Base-by-base conservation (phyloP, 306 rosid genomes). In the Dryas alaskensis region DNA sequence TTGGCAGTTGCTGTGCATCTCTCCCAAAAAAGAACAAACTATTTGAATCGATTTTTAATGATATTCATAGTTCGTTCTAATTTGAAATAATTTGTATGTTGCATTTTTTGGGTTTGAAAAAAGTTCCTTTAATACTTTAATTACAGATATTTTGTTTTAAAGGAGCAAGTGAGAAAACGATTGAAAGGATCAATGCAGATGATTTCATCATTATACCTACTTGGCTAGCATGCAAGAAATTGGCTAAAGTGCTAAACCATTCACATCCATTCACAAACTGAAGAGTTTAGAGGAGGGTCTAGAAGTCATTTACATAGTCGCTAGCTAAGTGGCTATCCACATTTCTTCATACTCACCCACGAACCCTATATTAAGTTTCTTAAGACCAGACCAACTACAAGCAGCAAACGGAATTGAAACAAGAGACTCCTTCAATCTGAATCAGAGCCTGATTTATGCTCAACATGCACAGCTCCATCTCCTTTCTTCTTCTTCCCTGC, bases 391-490 rank as follows among this genome's bases (percentile, higher is more conserved):
- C 53, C 53, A 17, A 63, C 47, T 27, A 62, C 39, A 25, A 62
- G 5, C 22, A 49, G 43, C 71, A 65, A 39, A 46, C 45, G 10
- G 47, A 45, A 22, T 45, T 63, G n/a, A 10, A 46, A 63, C 43
- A 11, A 3, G 5, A 13, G 19, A 10, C 62, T 43, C 40, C 61
- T 42, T 74, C 44, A 83, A 43, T 82, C 84, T 0, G 85, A 81
- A 45, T 76, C 85, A 47, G 86, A 89, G 61, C 81, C 83, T 19
- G 84, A 55, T 61, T 44, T 81, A 47, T 68, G 16, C 63, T 22
- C 85, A 4, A 22, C 49, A 11, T 69, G 25, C 16, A 67, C 74
- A 10, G 63, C 66, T 16, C 69, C 72, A 44, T 69, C 74, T 53
- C 47, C 82, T 13, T 80, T 76, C 79, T 75, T 50, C 42, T 70